Conservation (phyloP, 2,329 filamentous ascomycete genomes). For the Phialophora chinensis region DNA sequence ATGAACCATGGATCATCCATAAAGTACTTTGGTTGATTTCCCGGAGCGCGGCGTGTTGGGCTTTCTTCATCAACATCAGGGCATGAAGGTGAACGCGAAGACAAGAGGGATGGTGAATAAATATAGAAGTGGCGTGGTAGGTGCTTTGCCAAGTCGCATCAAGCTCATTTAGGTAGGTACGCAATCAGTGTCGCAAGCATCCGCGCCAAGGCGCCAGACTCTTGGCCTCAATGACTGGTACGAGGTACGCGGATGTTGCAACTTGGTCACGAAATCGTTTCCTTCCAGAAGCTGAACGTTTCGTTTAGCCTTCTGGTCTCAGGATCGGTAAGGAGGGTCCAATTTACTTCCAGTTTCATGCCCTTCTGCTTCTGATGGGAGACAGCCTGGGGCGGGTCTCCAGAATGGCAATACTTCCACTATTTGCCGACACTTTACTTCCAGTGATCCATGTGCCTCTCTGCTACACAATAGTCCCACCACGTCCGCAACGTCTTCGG, state of each 20-base stretch:
- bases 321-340: too few relatives aligned
- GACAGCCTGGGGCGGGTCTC: too few relatives aligned
- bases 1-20: not conserved
- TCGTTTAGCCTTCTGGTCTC: too few relatives aligned
- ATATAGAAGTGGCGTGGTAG: not conserved
- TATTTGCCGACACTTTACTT: not conserved
- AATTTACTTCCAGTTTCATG: too few relatives aligned
- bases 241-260: slow-evolving; percentile 7
- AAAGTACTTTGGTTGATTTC: not conserved
- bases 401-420: not conserved
- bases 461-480: not conserved
- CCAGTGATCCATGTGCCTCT: not conserved
- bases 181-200: not conserved
- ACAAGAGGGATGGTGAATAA: not conserved
- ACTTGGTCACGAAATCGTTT: slow-evolving; percentile 4
- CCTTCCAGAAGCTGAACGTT: slow-evolving; percentile 5
- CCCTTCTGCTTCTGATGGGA: too few relatives aligned
- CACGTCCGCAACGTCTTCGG: not conserved
- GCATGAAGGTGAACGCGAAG: not conserved
- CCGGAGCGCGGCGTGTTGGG: not conserved
- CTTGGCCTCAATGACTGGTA: too few relatives aligned
- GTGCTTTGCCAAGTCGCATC: not conserved
- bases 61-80: not conserved
- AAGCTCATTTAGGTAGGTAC: not conserved
- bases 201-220: not conserved